Percentiles rank a stretch among this genome's conserved stretches.
Evolutionary conservation across 176 grass and related monocot species (phyloP).

Genomic region (Musa acuminata): DNA sequence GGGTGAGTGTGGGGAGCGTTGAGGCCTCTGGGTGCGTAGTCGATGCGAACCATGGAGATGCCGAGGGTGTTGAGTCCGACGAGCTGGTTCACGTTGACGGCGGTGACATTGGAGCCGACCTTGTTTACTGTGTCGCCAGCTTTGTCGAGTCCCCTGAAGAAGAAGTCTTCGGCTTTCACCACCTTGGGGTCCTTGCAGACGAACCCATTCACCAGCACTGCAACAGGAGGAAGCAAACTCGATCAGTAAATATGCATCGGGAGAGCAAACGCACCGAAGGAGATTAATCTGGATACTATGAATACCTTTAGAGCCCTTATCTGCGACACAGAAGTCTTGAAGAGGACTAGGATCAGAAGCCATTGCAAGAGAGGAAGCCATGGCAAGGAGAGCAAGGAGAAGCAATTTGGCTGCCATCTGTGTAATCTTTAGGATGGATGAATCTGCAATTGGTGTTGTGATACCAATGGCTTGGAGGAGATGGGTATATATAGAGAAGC

Average conservation of each 20-base stretch:
- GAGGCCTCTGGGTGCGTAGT: conserved; percentile 44
- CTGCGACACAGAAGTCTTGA: too few relatives aligned
- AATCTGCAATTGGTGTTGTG: too few relatives aligned
- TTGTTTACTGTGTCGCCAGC: conserved; percentile 36
- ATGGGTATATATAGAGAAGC: too few relatives aligned
- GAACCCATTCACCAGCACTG: conserved; percentile 68
- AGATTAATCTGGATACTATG: too few relatives aligned
- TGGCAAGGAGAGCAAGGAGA: not conserved
- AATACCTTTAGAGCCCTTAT: too few relatives aligned
- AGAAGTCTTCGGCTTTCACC: conserved; percentile 55
- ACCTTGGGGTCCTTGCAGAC: conserved; percentile 63
- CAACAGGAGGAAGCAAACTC: too few relatives aligned
- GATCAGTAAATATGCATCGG: too few relatives aligned
- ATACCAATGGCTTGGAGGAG: too few relatives aligned
- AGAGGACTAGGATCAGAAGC: too few relatives aligned
- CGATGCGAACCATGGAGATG: conserved; percentile 53
- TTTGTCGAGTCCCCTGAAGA: conserved; percentile 19
- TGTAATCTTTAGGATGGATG: not conserved
- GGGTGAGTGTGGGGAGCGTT: too few relatives aligned
- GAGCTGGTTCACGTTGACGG: conserved; percentile 24
- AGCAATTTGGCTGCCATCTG: not conserved
- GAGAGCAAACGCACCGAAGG: too few relatives aligned
- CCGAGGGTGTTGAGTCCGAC: conserved; percentile 63
- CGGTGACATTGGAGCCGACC: conserved; percentile 24
- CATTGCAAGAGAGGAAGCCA: too few relatives aligned